Percentiles rank a stretch among this genome's conserved stretches.
These are phyloP conservation scores for Dactylorhiza incarnata DNA, from an alignment of 106 monocot genomes.

Conservation along the genomic window DNA sequence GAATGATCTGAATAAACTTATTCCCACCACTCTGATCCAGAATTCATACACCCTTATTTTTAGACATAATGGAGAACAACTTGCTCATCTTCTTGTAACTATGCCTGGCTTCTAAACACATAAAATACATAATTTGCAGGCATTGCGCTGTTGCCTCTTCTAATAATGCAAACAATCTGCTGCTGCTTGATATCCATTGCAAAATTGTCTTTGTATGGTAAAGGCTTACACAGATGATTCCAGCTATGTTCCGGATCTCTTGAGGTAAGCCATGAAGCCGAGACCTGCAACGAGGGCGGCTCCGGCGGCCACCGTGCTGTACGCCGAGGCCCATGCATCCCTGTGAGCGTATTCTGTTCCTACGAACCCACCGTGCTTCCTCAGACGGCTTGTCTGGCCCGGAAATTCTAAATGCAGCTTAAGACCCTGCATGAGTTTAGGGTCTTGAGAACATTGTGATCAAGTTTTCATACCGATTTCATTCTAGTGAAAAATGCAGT, in stretches of 20 bases:
- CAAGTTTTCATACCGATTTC: background rate
- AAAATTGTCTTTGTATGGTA: too few relatives aligned
- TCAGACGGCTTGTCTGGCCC: constrained; percentile 12
- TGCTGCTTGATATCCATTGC: too few relatives aligned
- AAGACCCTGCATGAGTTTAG: constrained; percentile 29
- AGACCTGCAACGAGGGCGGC: constrained; percentile 74
- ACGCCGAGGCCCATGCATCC: constrained; percentile 74
- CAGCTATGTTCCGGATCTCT: constrained; percentile 26
- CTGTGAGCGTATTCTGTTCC: constrained; percentile 27
- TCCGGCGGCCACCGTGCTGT: constrained; percentile 65
- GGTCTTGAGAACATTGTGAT: background rate
- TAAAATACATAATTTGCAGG: too few relatives aligned
- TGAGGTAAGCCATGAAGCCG: constrained; percentile 77
- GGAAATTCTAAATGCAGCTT: constrained; percentile 41
- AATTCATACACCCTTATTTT: too few relatives aligned
- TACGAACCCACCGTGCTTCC: constrained; percentile 14
- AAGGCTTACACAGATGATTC: too few relatives aligned
- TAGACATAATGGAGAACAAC: too few relatives aligned
- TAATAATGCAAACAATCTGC: too few relatives aligned
- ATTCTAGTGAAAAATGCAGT: background rate
- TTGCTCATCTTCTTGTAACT: too few relatives aligned
- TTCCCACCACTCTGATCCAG: too few relatives aligned
- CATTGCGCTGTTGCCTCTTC: too few relatives aligned
- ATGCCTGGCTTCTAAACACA: too few relatives aligned
- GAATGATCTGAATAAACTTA: too few relatives aligned